Conservation (phyloP, 2,329 filamentous ascomycete species). For the Nemania sp. region DNA sequence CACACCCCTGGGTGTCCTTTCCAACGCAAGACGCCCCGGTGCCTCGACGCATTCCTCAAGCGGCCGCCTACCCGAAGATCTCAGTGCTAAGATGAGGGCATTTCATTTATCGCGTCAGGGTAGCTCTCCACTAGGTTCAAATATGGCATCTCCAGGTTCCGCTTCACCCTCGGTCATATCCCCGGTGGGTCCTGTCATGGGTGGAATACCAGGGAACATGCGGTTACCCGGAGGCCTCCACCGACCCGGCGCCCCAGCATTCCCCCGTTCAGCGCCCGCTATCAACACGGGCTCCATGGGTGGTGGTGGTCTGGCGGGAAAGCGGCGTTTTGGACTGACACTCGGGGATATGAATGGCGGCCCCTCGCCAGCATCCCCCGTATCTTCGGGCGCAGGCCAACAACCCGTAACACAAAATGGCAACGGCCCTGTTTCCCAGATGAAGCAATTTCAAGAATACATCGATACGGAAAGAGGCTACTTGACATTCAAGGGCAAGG, state of each 20-base stretch:
- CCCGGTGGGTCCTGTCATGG: slow-evolving; percentile 47
- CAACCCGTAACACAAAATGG: slow-evolving; percentile 50
- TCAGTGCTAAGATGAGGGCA: slow-evolving; percentile 62
- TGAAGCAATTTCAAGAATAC: slow-evolving; percentile 77
- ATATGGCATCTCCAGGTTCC: slow-evolving; percentile 49
- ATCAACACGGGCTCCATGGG: slow-evolving; percentile 37
- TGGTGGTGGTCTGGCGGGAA: slow-evolving; percentile 67
- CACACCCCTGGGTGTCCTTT: slow-evolving; percentile 83
- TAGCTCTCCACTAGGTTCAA: slow-evolving; percentile 50
- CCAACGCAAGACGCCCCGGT: slow-evolving; percentile 68
- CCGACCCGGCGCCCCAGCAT: slow-evolving; percentile 61
- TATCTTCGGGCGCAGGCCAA: slow-evolving; percentile 52
- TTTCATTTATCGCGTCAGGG: slow-evolving; percentile 61
- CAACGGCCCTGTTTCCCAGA: slow-evolving; percentile 59
- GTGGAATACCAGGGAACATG: slow-evolving; percentile 58
- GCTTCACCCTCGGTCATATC: slow-evolving; percentile 50
- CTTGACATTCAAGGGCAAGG: slow-evolving; percentile 92
- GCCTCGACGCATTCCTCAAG: slow-evolving; percentile 56
- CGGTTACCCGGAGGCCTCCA: slow-evolving; percentile 57
- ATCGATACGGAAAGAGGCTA: slow-evolving; percentile 93
- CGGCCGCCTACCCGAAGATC: slow-evolving; percentile 57
- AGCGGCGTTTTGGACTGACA: slow-evolving; percentile 71
- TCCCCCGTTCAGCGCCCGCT: slow-evolving; percentile 66
- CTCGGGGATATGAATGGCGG: slow-evolving; percentile 65
- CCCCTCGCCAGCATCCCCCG: slow-evolving; percentile 57